Base-by-base conservation (phyloP, 495 filamentous ascomycete genomes). In the Articulospora tetracladia region DNA sequence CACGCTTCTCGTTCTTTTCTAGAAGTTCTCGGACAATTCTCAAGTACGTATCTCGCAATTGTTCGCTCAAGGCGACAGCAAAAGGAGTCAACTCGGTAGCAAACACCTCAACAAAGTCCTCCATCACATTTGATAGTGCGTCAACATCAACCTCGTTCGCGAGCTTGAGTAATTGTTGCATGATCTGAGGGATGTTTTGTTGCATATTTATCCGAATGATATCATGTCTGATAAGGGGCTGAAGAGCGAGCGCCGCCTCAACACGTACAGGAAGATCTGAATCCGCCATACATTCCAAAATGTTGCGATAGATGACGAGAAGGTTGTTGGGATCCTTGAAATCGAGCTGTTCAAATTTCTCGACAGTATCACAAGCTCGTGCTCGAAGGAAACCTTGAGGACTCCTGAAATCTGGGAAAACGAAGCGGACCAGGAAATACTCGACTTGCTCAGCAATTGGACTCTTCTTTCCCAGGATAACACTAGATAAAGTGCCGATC, bases 31-130 rank as follows among this genome's bases (percentile, higher is more conserved):
- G 81, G 52, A 98, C 87, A 58, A 98, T 97, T 48, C 95, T 84
- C 63, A 98, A 81, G 67, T 98, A 98, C 0, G 94, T 98, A 69
- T 98, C 94, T 26, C 93, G 87, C 22, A 98, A 80, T 72, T 98
- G 94, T 77, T 98, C 92, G 67, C 91, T 96, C 41, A 98, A 79
- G 6, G 95, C 93, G 17, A 98, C 95, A n/a, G 94, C 94, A 69
- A 98, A 98, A 8, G 94, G 94, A 1, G 94, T 98, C 53, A 98
- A 80, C 69, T 98, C 95, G 1, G 90, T 77, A 19, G 94, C 93
- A 72, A 98, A 98, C 0, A 98, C 94, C 72, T 98, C 94, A 53
- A 98, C 94, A 70, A 98, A 98, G 66, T 98, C 95, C 71, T 98
- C 94, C 94, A 97, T 97, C n/a, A 97, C 92, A 65, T 96, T 96